These are phyloP conservation scores for Ramularia collo-cygni DNA, from an alignment of 2,329 filamentous ascomycete species.

Conservation along the genomic window DNA sequence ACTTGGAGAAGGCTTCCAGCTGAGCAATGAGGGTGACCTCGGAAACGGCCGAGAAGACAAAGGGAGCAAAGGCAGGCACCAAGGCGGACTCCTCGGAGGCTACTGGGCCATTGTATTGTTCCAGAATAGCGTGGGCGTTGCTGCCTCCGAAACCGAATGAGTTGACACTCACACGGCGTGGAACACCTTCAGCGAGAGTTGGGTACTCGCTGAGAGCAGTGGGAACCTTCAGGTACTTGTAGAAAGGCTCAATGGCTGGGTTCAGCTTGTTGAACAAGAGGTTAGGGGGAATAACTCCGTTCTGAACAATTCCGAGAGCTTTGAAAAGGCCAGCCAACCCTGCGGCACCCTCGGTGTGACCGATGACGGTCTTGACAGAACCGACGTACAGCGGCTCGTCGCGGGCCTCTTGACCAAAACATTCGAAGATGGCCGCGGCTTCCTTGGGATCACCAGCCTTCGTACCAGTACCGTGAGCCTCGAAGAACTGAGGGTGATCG, in stretches of 20 bases:
- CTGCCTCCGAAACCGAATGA: slow-evolving; percentile 8
- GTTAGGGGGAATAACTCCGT: slow-evolving; percentile 17
- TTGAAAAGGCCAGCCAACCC: slow-evolving; percentile 18
- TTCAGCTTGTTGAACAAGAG: slow-evolving; percentile 16
- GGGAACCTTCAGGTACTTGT: background rate
- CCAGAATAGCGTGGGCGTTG: slow-evolving; percentile 12
- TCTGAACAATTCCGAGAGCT: slow-evolving; percentile 17
- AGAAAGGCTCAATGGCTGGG: slow-evolving; percentile 19
- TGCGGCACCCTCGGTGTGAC: slow-evolving; percentile 13
- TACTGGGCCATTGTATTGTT: slow-evolving; percentile 4
- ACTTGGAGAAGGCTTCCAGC: background rate
- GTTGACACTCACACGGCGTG: slow-evolving; percentile 8
- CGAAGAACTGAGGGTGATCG: slow-evolving; percentile 10
- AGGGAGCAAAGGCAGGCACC: background rate
- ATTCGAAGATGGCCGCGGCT: slow-evolving; percentile 12
- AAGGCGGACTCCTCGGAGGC: background rate
- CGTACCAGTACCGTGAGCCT: slow-evolving; percentile 23
- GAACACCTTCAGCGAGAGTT: background rate
- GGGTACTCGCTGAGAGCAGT: slow-evolving; percentile 31
- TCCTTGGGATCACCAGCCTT: slow-evolving; percentile 19
- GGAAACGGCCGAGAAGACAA: slow-evolving; percentile 3
- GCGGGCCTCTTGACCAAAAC: background rate
- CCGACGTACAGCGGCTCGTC: slow-evolving; percentile 12
- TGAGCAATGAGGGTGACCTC: background rate
- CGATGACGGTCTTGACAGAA: slow-evolving; percentile 18